These are phyloP conservation scores for Pythium utonaiense DNA, from an alignment of 352 stramenopile genomes.

Conservation along the genomic window DNA sequence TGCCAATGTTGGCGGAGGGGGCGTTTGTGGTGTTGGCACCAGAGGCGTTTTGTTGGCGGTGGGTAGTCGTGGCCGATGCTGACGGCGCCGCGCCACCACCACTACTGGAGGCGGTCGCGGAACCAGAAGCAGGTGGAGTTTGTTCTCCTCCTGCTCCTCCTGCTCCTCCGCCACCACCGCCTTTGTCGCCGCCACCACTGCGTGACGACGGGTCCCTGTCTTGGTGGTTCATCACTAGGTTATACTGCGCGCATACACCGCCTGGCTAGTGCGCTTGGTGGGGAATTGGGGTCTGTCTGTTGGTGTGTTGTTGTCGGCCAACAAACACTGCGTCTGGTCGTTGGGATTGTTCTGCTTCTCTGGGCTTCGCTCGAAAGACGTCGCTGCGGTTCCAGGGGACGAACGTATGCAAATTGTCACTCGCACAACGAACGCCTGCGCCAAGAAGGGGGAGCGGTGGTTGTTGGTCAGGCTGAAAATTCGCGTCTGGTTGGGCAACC, in stretches of 20 bases:
- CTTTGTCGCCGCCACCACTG: background rate
- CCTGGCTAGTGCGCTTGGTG: background rate
- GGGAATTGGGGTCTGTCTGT: background rate
- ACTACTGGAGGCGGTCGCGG: background rate
- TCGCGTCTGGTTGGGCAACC: constrained; percentile 19
- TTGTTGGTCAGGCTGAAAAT: constrained; percentile 29
- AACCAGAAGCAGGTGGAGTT: constrained; percentile 15
- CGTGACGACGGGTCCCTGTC: background rate
- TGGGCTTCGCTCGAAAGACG: background rate
- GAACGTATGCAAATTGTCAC: constrained; percentile 26
- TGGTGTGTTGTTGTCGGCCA: background rate
- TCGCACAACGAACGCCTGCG: constrained; percentile 21
- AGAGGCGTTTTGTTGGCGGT: constrained; percentile 7
- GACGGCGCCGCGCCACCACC: constrained; percentile 10
- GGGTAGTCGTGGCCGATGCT: constrained; percentile 17
- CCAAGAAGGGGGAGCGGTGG: constrained; percentile 13
- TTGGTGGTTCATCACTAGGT: constrained; percentile 11
- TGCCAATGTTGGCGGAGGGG: too few species aligned
- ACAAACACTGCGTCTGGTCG: too few species aligned
- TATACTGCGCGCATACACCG: background rate
- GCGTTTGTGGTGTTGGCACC: background rate
- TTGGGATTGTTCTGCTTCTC: constrained; percentile 1
- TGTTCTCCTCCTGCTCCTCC: too few species aligned
- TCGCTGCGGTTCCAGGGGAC: background rate
- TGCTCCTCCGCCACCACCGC: background rate